Conservation (phyloP, 2,329 filamentous ascomycete genomes). For the Mycosphaerelloides madeirae region DNA sequence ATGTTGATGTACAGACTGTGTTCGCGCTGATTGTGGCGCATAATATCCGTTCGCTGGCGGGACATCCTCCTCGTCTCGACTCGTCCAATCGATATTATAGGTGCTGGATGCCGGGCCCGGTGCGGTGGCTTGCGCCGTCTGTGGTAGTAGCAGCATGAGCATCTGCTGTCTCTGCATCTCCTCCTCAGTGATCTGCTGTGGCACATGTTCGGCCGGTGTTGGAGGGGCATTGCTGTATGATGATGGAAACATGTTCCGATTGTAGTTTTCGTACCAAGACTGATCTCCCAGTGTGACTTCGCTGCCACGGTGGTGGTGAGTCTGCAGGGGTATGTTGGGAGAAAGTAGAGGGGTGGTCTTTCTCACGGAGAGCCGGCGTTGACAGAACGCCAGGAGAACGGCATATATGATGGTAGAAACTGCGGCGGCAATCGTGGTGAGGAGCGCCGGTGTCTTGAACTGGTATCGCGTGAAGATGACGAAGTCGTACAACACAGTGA, state of each 20-base stretch:
- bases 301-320: slow-evolving; percentile 10
- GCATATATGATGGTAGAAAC: slow-evolving; percentile 40
- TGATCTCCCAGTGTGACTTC: slow-evolving; percentile 28
- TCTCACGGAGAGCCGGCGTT: slow-evolving; percentile 30
- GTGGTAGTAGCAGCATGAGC: slow-evolving; percentile 40
- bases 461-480: slow-evolving; percentile 36
- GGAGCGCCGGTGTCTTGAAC: slow-evolving; percentile 44
- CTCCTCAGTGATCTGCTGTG: slow-evolving; percentile 41
- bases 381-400: slow-evolving; percentile 39
- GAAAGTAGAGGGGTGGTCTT: slow-evolving; percentile 1
- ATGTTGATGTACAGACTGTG: slow-evolving; percentile 15
- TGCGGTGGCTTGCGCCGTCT: slow-evolving; percentile 25
- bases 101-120: slow-evolving; percentile 37
- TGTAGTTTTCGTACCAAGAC: slow-evolving; percentile 42
- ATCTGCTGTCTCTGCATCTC: slow-evolving; percentile 49
- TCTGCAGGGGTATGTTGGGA: slow-evolving; percentile 11
- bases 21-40: slow-evolving; percentile 17
- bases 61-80: slow-evolving; percentile 24
- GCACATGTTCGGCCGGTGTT: slow-evolving; percentile 24
- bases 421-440: slow-evolving; percentile 37
- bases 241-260: slow-evolving; percentile 44
- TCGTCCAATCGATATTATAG: slow-evolving; percentile 39
- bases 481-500: slow-evolving; percentile 48
- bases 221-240: slow-evolving; percentile 22
- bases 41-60: slow-evolving; percentile 26